Conservation (phyloP, 352 stramenopile genomes). For the Globisporangium polare region DNA sequence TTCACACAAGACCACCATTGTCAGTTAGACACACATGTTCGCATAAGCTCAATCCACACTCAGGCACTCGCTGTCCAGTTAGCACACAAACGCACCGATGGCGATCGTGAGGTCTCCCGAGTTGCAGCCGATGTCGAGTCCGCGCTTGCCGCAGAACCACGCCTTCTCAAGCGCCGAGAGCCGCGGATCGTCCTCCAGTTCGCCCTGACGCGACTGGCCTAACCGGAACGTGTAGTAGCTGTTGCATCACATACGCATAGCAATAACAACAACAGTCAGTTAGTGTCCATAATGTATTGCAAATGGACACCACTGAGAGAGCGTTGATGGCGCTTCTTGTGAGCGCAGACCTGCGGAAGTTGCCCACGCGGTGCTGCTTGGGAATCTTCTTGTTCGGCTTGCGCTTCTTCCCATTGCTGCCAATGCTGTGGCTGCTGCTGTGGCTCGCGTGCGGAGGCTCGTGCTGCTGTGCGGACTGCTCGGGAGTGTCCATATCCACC, state of each 20-base stretch:
- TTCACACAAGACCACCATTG: not conserved
- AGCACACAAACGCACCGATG: slow-evolving; percentile 31
- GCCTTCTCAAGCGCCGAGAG: slow-evolving; percentile 48
- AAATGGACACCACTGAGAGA: not conserved
- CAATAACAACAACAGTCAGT: slow-evolving; percentile 2
- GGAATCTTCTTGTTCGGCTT: slow-evolving; percentile 25
- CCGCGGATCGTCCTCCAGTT: slow-evolving; percentile 55
- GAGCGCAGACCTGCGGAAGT: slow-evolving; percentile 56
- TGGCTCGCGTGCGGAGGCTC: not conserved
- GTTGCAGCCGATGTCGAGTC: slow-evolving; percentile 80
- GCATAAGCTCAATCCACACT: not conserved
- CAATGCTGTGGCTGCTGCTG: not conserved
- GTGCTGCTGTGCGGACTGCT: not conserved
- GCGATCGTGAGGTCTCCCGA: slow-evolving; percentile 73
- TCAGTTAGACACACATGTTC: not conserved
- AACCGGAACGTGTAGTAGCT: slow-evolving; percentile 82
- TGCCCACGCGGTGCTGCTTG: slow-evolving; percentile 60
- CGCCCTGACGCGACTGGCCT: slow-evolving; percentile 44
- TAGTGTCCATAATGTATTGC: not conserved
- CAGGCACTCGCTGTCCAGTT: not conserved
- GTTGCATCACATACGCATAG: not conserved
- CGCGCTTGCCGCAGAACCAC: slow-evolving; percentile 66
- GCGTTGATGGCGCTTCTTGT: not conserved
- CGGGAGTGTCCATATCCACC: no score
- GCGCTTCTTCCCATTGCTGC: slow-evolving; percentile 9